Evolutionary conservation across 768 basidiomycete genomes (phyloP).

Genomic region (Serendipita vermifera): DNA sequence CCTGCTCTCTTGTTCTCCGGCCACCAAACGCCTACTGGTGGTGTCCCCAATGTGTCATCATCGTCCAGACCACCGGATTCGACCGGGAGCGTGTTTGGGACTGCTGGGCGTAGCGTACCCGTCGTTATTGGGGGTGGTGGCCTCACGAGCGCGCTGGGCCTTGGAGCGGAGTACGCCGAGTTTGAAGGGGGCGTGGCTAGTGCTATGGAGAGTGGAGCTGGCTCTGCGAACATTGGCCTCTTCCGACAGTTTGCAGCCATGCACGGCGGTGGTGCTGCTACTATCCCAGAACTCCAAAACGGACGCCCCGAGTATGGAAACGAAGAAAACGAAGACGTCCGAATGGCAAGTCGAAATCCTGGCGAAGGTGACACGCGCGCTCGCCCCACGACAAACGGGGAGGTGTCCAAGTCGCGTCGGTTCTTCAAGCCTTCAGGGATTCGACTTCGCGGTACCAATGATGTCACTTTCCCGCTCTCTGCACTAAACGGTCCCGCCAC

Average conservation of each 20-base stretch:
- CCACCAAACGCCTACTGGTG: background rate
- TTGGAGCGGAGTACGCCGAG: background rate
- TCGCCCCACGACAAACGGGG: no score
- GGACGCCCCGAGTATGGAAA: no score
- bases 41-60: background rate
- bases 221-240: no score
- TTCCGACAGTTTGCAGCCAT: no score
- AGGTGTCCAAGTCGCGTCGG: no score
- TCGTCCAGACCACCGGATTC: background rate
- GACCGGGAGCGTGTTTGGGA: background rate
- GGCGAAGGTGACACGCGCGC: no score
- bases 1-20: background rate
- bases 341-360: no score
- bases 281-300: no score
- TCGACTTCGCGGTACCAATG: background rate
- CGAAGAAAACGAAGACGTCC: no score
- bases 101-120: background rate
- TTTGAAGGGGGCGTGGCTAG: background rate
- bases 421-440: constrained; percentile 6
- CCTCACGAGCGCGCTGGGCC: background rate
- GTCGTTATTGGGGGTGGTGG: no score
- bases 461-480: constrained; percentile 1
- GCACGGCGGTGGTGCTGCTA: no score
- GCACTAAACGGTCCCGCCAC: background rate
- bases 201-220: background rate